A percentile compares a stretch with the other conserved stretches of the same genome.
Evolutionary conservation across 164 flowering plant genomes (phyloP).

Genomic region (Liquidambar formosana): DNA sequence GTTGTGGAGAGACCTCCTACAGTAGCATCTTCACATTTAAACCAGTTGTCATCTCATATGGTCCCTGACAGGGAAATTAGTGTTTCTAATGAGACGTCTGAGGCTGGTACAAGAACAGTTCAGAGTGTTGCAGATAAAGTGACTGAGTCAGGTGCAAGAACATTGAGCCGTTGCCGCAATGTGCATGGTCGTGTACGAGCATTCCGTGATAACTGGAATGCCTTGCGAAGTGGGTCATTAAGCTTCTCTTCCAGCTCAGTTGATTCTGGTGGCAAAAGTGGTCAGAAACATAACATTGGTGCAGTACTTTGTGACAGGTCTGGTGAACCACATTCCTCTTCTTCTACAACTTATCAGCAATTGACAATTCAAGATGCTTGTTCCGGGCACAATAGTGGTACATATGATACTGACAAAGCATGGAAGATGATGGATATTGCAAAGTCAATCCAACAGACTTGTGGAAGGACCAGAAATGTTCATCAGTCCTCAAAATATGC

Average conservation of each 20-base stretch:
- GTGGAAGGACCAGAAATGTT: conserved; percentile 5
- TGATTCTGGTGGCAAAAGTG: conserved; percentile 12
- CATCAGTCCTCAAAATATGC: conserved; percentile 13
- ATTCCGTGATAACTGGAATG: conserved; percentile 74
- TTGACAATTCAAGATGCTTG: conserved; percentile 2
- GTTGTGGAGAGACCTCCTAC: conserved; percentile 4
- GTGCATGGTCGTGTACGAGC: conserved; percentile 44
- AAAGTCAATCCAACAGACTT: conserved; percentile 25
- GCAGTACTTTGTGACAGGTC: conserved; percentile 3
- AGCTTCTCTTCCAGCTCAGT: conserved; percentile 37
- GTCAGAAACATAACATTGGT: conserved; percentile 4
- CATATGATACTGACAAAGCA: conserved; percentile 53
- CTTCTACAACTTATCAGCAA: conserved; percentile 20
- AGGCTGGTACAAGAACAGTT: background rate
- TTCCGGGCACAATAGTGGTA: conserved; percentile 10
- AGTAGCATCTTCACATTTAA: conserved; percentile 5
- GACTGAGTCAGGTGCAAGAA: conserved; percentile 40
- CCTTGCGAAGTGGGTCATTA: conserved; percentile 51
- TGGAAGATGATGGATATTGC: conserved; percentile 81
- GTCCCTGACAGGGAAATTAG: background rate
- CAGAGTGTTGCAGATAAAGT: conserved; percentile 3
- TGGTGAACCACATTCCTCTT: conserved; percentile 13
- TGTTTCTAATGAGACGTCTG: background rate
- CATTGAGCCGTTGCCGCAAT: conserved; percentile 45
- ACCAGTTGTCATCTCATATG: conserved; percentile 7